phyloP scores from a whole-genome alignment of 805 yeast genomes.

The Cyberlindnera meyerae region DNA sequence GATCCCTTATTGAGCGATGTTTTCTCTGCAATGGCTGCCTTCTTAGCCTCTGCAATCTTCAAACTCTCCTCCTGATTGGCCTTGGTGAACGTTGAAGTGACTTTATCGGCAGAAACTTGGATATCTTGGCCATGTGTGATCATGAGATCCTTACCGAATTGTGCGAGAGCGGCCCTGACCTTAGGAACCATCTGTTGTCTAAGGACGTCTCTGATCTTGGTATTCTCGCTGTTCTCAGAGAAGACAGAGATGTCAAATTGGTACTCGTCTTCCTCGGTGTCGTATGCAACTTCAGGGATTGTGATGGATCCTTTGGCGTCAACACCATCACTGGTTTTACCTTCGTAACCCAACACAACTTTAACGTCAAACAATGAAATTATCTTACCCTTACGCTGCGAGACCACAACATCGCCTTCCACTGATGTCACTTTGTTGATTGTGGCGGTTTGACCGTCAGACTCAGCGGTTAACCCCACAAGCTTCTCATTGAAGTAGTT shows the following conservation, averaged over 20 bases:
- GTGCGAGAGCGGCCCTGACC: constrained; percentile 52
- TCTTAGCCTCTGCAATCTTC: constrained; percentile 1
- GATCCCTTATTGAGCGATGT: constrained; percentile 4
- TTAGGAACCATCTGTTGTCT: constrained; percentile 59
- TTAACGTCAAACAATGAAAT: constrained; percentile 84
- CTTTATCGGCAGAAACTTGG: constrained; percentile 71
- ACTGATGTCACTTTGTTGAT: constrained; percentile 38
- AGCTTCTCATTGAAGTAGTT: constrained; percentile 65
- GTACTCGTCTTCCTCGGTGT: constrained; percentile 77
- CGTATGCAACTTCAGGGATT: constrained; percentile 92
- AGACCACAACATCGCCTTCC: constrained; percentile 96
- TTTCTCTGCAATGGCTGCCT: constrained; percentile 1
- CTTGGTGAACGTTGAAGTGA: constrained; percentile 49
- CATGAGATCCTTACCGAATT: constrained; percentile 78
- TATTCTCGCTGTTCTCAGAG: constrained; percentile 49
- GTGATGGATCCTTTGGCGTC: constrained; percentile 66
- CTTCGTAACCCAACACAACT: constrained; percentile 54
- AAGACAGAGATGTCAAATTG: constrained; percentile 75
- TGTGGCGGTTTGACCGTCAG: constrained; percentile 29
- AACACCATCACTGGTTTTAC: constrained; percentile 35
- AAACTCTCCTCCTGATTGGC: constrained; percentile 36
- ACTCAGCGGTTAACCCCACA: constrained; percentile 36
- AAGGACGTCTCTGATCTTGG: constrained; percentile 43
- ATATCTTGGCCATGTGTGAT: constrained; percentile 76
- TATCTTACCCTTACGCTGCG: constrained; percentile 95